Percentiles rank a stretch among this genome's conserved stretches.
These are phyloP conservation scores for Taiozyma onychis DNA, from an alignment of 1,139 yeast genomes.

Conservation along the genomic window DNA sequence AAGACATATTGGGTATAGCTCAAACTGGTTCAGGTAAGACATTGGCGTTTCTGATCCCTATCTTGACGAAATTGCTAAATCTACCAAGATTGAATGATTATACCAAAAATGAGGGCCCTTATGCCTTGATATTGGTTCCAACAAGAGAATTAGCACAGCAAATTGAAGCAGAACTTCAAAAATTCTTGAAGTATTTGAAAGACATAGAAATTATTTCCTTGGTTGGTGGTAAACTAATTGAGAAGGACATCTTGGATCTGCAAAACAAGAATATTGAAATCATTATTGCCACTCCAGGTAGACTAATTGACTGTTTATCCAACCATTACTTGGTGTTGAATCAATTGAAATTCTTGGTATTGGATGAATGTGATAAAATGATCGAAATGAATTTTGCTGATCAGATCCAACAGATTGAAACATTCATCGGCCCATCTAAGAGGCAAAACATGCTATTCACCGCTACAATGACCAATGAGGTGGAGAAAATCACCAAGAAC, in stretches of 20 bases:
- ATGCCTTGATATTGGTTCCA: conserved; percentile 73
- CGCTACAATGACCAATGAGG: conserved; percentile 80
- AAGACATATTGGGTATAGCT: conserved; percentile 85
- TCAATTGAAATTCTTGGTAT: conserved; percentile 62
- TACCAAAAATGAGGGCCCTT: conserved; percentile 52
- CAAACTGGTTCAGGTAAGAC: conserved; percentile 98
- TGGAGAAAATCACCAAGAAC: conserved; percentile 57
- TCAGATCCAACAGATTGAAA: conserved; percentile 52
- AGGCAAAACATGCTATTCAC: conserved; percentile 83
- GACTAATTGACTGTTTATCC: conserved; percentile 76
- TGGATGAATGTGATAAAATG: conserved; percentile 96
- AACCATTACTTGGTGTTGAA: conserved; percentile 54
- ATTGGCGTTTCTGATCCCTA: conserved; percentile 72
- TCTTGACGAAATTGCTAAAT: conserved; percentile 51
- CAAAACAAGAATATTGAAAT: conserved; percentile 64
- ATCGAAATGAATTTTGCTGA: conserved; percentile 92
- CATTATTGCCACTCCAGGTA: conserved; percentile 90
- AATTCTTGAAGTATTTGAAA: conserved; percentile 38
- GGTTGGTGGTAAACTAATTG: conserved; percentile 88
- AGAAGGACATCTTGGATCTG: conserved; percentile 59
- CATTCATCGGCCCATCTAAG: conserved; percentile 22
- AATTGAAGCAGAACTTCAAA: conserved; percentile 60
- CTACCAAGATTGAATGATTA: conserved; percentile 35
- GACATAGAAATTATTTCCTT: conserved; percentile 56
- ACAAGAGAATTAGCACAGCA: conserved; percentile 93